Percentiles rank a stretch among this genome's conserved stretches.
Conservation (phyloP, 257 asterid species). For the Scutellaria baicalensis region DNA sequence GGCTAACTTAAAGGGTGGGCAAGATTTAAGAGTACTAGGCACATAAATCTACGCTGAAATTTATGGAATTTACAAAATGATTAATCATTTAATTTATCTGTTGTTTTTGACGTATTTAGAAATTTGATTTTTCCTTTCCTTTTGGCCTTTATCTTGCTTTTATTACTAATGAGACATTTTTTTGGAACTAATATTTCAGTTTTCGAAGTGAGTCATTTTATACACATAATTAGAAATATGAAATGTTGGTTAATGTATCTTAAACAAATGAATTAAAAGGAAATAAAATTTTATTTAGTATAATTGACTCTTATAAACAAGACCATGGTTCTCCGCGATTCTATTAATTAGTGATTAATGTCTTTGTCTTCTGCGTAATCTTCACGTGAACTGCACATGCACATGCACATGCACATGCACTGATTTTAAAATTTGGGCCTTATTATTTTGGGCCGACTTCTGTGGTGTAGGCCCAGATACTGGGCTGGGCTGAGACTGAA, state of each 20-base stretch:
- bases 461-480: background rate
- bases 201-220: too few species aligned
- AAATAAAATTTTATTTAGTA: background rate
- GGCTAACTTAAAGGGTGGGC: slow-evolving; percentile 22
- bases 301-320: background rate
- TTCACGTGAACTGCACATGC: slow-evolving; percentile 22
- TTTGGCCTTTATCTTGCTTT: too few species aligned
- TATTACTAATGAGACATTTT: too few species aligned
- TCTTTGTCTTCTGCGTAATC: slow-evolving; percentile 3
- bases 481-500: background rate
- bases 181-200: too few species aligned
- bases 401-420: slow-evolving; percentile 16
- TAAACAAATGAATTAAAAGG: too few species aligned
- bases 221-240: too few species aligned
- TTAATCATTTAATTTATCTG: too few species aligned
- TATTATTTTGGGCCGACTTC: background rate
- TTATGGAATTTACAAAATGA: too few species aligned
- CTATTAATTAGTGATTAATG: slow-evolving; percentile 17
- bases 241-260: too few species aligned
- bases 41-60: background rate
- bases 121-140: too few species aligned
- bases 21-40: slow-evolving; percentile 14
- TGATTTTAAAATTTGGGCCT: background rate
- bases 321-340: background rate
- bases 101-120: too few species aligned